phyloP scores from a whole-genome alignment of 2,329 filamentous ascomycete genomes.

The Aureobasidium sp. region DNA sequence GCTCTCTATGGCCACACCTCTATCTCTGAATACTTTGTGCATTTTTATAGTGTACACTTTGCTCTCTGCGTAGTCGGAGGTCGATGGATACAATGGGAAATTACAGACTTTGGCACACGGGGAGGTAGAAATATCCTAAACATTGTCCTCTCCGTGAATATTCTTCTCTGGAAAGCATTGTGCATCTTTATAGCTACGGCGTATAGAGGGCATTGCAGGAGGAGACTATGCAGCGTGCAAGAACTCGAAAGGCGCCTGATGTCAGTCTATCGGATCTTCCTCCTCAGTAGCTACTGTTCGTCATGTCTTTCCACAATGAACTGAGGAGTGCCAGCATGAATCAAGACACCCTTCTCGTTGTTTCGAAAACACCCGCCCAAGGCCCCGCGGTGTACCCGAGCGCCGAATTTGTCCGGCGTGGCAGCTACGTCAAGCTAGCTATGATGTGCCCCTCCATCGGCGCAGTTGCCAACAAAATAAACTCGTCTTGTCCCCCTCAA shows the following conservation, averaged over 20 bases:
- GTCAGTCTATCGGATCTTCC: not conserved
- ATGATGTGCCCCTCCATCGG: slow-evolving; percentile 9
- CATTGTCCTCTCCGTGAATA: too few species aligned
- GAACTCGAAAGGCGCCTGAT: not conserved
- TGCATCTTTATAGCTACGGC: too few species aligned
- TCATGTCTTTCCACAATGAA: too few species aligned
- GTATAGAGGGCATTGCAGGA: too few species aligned
- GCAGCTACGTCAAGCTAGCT: slow-evolving; percentile 11
- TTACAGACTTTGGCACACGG: too few species aligned
- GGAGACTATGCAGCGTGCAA: not conserved
- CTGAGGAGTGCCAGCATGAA: not conserved
- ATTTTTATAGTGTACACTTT: too few species aligned
- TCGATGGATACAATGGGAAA: too few species aligned
- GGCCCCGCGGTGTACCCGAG: not conserved
- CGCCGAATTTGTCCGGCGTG: not conserved
- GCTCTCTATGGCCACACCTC: too few species aligned
- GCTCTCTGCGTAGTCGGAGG: too few species aligned
- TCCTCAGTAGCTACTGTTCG: not conserved
- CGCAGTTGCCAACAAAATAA: slow-evolving; percentile 7
- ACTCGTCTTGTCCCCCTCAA: slow-evolving; percentile 3
- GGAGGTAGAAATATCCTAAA: too few species aligned
- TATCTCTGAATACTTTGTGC: too few species aligned
- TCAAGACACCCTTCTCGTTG: not conserved
- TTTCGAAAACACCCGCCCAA: not conserved
- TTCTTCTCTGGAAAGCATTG: too few species aligned